phyloP scores from a whole-genome alignment of 495 filamentous ascomycete genomes.

The Trichoderma gamsii region DNA sequence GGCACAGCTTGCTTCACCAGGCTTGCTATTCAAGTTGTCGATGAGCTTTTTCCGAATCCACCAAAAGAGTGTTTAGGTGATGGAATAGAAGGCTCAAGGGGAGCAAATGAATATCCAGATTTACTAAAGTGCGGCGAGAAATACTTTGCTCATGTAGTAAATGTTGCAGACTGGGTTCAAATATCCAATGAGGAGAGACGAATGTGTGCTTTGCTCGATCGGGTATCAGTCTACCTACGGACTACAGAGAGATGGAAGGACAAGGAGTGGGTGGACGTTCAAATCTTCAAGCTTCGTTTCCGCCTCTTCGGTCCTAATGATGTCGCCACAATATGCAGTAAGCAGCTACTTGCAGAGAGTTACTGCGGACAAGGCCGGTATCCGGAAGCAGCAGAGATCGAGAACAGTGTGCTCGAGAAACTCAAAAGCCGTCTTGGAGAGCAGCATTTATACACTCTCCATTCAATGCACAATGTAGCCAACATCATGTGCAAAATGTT shows the following conservation, averaged over 20 bases:
- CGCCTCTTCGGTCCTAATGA: not conserved
- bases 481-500: not conserved
- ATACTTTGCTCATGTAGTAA: not conserved
- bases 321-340: not conserved
- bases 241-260: not conserved
- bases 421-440: not conserved
- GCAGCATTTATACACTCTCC: not conserved
- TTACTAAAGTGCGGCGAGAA: not conserved
- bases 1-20: conserved; percentile 17
- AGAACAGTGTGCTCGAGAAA: not conserved
- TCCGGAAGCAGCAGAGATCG: not conserved
- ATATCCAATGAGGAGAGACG: not conserved
- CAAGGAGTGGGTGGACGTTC: not conserved
- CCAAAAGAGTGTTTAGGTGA: not conserved
- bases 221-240: not conserved
- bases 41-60: conserved; percentile 20
- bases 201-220: not conserved
- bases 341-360: not conserved
- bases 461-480: not conserved
- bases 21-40: conserved; percentile 19
- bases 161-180: not conserved
- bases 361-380: not conserved
- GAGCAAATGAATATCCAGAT: not conserved
- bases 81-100: too few species aligned
- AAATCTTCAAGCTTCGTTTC: not conserved